These are phyloP conservation scores for Davidsoniella eucalypti DNA, from an alignment of 2,329 filamentous ascomycete genomes.

Conservation along the genomic window DNA sequence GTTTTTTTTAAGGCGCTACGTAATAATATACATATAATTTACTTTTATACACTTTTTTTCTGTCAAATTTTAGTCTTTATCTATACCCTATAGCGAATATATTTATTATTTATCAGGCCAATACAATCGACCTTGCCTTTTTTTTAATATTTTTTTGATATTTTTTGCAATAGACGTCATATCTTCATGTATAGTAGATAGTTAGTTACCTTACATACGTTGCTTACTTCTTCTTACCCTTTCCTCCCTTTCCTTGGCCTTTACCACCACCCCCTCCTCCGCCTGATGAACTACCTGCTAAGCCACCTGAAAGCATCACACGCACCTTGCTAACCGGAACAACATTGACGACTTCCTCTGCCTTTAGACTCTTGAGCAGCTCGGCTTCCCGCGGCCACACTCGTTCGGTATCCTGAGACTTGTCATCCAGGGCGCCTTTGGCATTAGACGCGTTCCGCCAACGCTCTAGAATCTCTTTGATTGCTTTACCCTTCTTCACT, in stretches of 20 bases:
- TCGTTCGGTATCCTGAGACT: conserved; percentile 46
- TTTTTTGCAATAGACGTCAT: no score
- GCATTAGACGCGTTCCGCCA: conserved; percentile 53
- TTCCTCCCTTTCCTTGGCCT: conserved; percentile 21
- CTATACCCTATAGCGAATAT: no score
- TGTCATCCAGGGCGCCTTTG: conserved; percentile 45
- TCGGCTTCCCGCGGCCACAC: conserved; percentile 83
- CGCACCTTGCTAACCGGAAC: conserved; percentile 68
- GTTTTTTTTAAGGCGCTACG: no score
- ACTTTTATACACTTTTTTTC: no score
- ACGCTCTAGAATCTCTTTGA: conserved; percentile 71
- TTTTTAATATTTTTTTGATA: no score
- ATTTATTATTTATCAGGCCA: no score
- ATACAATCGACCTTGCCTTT: no score
- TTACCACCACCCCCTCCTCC: conserved; percentile 21
- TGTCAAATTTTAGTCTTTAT: no score
- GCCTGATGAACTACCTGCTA: conserved; percentile 25
- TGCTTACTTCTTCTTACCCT: conserved; percentile 25
- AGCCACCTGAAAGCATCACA: conserved; percentile 54
- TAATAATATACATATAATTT: no score
- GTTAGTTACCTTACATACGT: background rate
- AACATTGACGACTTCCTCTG: conserved; percentile 64
- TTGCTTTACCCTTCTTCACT: conserved; percentile 85
- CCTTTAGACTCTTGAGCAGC: conserved; percentile 62
- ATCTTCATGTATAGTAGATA: no score